Evolutionary conservation across 352 stramenopile species (phyloP).

Genomic region (Phytopythium sindhum): DNA sequence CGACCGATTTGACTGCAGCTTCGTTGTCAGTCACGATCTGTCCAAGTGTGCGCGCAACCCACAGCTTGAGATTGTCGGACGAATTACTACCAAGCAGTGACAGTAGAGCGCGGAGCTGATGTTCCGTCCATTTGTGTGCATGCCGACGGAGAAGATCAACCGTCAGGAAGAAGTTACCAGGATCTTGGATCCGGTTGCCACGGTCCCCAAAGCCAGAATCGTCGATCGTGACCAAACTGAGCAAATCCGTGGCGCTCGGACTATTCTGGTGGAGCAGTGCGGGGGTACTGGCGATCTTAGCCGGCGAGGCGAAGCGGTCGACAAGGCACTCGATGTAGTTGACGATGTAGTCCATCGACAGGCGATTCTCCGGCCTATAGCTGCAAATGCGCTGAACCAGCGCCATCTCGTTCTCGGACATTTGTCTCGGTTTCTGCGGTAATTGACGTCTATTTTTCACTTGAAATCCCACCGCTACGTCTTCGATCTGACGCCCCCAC

Average conservation of each 20-base stretch:
- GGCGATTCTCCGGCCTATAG: background rate
- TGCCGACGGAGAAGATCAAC: background rate
- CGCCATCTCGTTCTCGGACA: background rate
- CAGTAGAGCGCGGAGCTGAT: background rate
- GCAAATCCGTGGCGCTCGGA: background rate
- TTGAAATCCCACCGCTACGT: background rate
- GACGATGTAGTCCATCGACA: constrained; percentile 2
- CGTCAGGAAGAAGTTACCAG: background rate
- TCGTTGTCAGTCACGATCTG: background rate
- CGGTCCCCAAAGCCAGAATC: background rate
- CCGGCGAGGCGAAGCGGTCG: background rate
- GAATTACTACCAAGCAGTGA: background rate
- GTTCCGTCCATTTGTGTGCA: background rate
- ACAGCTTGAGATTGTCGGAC: background rate
- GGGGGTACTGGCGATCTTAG: background rate
- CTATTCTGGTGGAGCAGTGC: background rate
- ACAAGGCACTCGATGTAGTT: background rate
- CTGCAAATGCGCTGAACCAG: background rate
- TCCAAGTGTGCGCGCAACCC: background rate
- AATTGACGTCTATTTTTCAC: background rate
- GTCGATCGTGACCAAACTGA: background rate
- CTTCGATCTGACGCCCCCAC: background rate
- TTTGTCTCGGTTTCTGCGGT: background rate
- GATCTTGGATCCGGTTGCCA: background rate
- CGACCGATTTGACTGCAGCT: background rate